Evolutionary conservation across 1,284 basidiomycete genomes (phyloP), one percentile per base, ranked within the genome.

Genomic region (Coniophora puteana): DNA sequence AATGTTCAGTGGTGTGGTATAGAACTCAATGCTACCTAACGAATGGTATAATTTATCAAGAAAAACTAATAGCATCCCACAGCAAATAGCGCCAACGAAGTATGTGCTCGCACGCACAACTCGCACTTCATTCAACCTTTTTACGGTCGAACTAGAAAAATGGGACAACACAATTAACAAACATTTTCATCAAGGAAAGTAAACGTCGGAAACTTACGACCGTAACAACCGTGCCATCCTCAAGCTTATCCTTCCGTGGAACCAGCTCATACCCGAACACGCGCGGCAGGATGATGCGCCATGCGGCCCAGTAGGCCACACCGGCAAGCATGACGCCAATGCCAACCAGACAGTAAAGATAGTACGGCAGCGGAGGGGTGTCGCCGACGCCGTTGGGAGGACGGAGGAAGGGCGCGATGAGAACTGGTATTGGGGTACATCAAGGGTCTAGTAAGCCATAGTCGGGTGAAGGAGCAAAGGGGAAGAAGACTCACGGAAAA

Each of bases 291-390:
- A 73, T 17, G 31, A 76, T 45, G 0, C 72, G 67, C 77, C 78
- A 80, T 8, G 53, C 58, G 0, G 69, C 69, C 80, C 79, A 82
- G 55, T 79, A 82, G 0, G 69, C 24, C 1, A 73, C 63, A 8
- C 74, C 80, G 6, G 51, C 21, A 0, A 65, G 33, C 61, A 80
- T 63, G 40, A 79, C 53, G 0, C 52, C 72, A 43, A 79, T 78
- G 4, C 74, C 76, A 5, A 80, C 72, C 3, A 80, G 61, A 45
- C 72, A 76, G 54, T 80, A 77, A 66, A 80, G 51, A 50, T 78
- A 80, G 48, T 80, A 80, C 3, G 78, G 75, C 26, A 80, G 52
- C 5, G 76, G 77, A 3, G 76, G 77, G 0, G 76, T 77, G 47
- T 80, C 76, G 6, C 79, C 79, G 1, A 75, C 64, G 4, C 67